Conservation (phyloP, 2,329 filamentous ascomycete species). For the Raffaelea ambrosiae region DNA sequence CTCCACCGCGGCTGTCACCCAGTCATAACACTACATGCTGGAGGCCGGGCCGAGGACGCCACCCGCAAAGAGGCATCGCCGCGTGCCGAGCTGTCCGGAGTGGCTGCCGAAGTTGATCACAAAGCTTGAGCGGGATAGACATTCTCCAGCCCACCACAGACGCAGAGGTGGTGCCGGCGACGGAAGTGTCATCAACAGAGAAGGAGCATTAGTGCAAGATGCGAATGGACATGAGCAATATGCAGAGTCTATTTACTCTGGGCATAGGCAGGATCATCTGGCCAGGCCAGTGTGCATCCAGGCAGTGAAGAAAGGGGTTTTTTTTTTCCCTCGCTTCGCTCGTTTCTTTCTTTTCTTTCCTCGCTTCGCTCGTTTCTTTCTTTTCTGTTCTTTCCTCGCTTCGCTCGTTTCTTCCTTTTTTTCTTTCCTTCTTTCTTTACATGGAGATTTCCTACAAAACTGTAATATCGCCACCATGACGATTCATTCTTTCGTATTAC, state of each 20-base stretch:
- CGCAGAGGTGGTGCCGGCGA: background rate
- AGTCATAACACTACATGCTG: conserved; percentile 43
- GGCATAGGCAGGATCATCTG: background rate
- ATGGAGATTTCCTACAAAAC: too few relatives aligned
- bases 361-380: too few relatives aligned
- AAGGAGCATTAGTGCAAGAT: background rate
- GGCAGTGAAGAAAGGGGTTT: too few relatives aligned
- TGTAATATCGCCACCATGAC: too few relatives aligned
- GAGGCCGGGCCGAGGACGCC: conserved; percentile 12
- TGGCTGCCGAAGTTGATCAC: conserved; percentile 4
- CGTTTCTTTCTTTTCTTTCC: too few relatives aligned
- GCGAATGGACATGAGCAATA: background rate
- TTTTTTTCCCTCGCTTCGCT: too few relatives aligned
- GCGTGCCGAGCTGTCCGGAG: conserved; percentile 5
- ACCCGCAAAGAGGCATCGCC: conserved; percentile 1
- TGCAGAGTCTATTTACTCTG: conserved; percentile 1
- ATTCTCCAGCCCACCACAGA: background rate
- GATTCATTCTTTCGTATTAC: too few relatives aligned
- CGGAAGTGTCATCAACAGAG: background rate
- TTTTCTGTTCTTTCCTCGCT: too few relatives aligned
- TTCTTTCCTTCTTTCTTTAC: too few relatives aligned
- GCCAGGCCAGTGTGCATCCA: background rate
- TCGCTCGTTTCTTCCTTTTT: too few relatives aligned
- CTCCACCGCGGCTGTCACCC: conserved; percentile 31
- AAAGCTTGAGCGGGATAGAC: background rate